Percentiles rank a stretch among this genome's conserved stretches.
Conservation (phyloP, 2,329 filamentous ascomycete species). For the Colletotrichum eremochloae region DNA sequence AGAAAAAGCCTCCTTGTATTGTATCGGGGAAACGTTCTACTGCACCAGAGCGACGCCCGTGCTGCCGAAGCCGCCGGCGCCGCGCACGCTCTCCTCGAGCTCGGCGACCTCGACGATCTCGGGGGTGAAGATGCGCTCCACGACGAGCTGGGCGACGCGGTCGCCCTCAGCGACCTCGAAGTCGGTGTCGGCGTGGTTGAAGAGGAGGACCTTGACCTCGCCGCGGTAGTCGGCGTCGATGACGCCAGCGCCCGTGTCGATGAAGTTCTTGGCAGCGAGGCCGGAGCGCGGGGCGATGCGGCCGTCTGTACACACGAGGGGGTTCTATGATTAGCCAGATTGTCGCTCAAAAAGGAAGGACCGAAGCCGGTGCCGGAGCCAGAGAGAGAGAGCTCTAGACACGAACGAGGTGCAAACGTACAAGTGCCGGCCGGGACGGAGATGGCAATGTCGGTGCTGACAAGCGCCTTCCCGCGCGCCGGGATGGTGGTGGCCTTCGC, state of each 20-base stretch:
- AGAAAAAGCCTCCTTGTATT: background rate
- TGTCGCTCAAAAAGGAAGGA: background rate
- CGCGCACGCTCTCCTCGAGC: conserved; percentile 90
- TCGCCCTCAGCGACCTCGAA: conserved; percentile 88
- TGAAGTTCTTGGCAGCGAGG: conserved; percentile 92
- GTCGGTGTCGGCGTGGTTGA: conserved; percentile 89
- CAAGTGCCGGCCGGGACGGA: conserved; percentile 91
- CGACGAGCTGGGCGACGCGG: conserved; percentile 90
- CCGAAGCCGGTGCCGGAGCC: no score
- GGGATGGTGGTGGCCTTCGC: conserved; percentile 82
- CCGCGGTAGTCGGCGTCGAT: conserved; percentile 98
- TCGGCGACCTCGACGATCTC: conserved; percentile 90
- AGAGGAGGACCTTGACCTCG: conserved; percentile 92
- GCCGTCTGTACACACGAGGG: conserved; percentile 71
- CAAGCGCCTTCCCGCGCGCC: conserved; percentile 84
- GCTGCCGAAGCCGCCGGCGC: conserved; percentile 91
- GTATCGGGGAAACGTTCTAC: background rate
- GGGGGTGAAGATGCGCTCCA: conserved; percentile 95
- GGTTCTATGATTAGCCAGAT: conserved; percentile 24
- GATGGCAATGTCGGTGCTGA: conserved; percentile 92
- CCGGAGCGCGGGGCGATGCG: conserved; percentile 92
- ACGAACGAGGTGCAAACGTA: conserved; percentile 60
- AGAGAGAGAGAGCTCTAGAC: background rate
- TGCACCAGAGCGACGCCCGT: conserved; percentile 68
- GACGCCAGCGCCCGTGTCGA: conserved; percentile 95